Evolutionary conservation across 129 eudicot species (phyloP), one percentile per base, ranked within the genome.

Genomic region (Flaveria ramosissima): DNA sequence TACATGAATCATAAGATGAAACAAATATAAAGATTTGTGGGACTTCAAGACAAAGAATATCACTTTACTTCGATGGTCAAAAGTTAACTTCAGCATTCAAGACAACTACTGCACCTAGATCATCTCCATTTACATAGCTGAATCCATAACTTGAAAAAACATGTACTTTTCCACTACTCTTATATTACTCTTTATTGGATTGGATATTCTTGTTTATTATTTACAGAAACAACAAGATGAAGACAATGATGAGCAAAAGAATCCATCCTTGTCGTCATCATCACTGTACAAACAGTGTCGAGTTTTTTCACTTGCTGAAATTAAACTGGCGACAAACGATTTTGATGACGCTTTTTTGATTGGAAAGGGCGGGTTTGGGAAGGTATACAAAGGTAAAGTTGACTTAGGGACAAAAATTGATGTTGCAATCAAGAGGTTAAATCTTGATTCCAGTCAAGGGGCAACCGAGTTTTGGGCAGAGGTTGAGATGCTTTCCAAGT

Each of bases 321-420:
- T 83, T 41, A 59, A 83, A 13, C 50, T 64, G 41, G 77, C 83
- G 1, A 83, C 86, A 30, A 14, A 77, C 19, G 73, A 82, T 52
- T 82, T 82, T 26, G 75, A 82, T 57, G 79, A 77, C 7, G 69
- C 68, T 6, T 43, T 78, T 24, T 73, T 75, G 9, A 69, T 81
- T 15, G 85, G 85, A 64, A 68, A 70, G 41, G 81, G 85, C 6
- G 83, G 86, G 41, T 83, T 83, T 19, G 74, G 80, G 42, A 68
- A 68, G 16, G 83, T 83, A 69, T 82, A 82, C 69, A 72, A 77
- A 52, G 85, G 77, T 67, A 61, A 15, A 24, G 24, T 75, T 9
- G 61, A 62, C 27, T 13, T 17, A 9, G 56, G 57, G 46, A 16
- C 27, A 59, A 19, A 30, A 6, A 57, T 16, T 15, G 68, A 70